A percentile compares a stretch with the other conserved stretches of the same genome.
phyloP scores from a whole-genome alignment of 73 alveolate genomes.

The Tetrahymena malaccensis region DNA sequence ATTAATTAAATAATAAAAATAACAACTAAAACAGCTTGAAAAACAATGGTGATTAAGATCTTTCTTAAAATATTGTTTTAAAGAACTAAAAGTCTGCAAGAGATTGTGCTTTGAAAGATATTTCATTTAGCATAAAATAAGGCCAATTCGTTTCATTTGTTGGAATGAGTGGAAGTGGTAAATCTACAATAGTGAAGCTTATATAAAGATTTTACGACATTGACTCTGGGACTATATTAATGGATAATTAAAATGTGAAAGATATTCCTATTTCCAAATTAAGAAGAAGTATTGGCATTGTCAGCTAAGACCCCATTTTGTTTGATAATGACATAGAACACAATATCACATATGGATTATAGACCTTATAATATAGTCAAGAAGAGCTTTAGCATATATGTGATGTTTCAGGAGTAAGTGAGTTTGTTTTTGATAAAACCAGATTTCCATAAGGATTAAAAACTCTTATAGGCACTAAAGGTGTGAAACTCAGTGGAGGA shows the following conservation, averaged over 20 bases:
- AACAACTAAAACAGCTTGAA: constrained; percentile 50
- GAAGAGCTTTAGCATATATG: constrained; percentile 44
- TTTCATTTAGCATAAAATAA: constrained; percentile 46
- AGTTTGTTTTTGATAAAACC: constrained; percentile 62
- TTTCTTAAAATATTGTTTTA: constrained; percentile 49
- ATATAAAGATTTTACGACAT: constrained; percentile 68
- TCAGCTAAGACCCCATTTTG: constrained; percentile 86
- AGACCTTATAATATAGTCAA: constrained; percentile 40
- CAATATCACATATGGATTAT: constrained; percentile 60
- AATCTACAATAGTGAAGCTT: constrained; percentile 61
- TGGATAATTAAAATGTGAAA: constrained; percentile 60
- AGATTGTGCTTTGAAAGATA: constrained; percentile 36
- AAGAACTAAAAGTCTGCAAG: neutral
- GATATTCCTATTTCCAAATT: constrained; percentile 44
- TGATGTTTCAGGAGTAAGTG: constrained; percentile 47
- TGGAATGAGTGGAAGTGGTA: constrained; percentile 88
- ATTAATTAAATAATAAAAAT: too few species aligned
- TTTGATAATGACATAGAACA: constrained; percentile 66
- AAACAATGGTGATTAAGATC: constrained; percentile 56
- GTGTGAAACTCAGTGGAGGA: constrained; percentile 48
- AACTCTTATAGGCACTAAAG: constrained; percentile 41
- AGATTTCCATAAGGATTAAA: constrained; percentile 27
- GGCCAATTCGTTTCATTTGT: constrained; percentile 70
- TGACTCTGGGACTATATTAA: constrained; percentile 48
- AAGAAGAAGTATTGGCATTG: constrained; percentile 80